Evolutionary conservation across 164 flowering plant species (phyloP), one percentile per base, ranked within the genome.

Genomic region (Stephania yunnanensis): DNA sequence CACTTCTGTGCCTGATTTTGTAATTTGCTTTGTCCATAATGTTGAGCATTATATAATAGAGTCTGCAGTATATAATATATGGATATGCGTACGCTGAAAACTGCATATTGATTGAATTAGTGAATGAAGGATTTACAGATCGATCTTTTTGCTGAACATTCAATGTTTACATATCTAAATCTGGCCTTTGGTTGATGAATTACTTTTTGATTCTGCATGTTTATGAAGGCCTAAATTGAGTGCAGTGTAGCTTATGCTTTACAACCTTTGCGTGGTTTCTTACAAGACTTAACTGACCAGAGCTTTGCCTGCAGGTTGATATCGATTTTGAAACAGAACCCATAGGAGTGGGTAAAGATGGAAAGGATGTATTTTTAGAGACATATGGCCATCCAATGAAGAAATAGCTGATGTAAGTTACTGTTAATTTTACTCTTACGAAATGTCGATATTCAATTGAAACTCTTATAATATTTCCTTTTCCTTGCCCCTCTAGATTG

Each of bases 281-380:
- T 10, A 20, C 55, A 29, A 7, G 20, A 44, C n/a, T 67, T 44
- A 13, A 55, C 68, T 77, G 4, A 71, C 45, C 55, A 10, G 19
- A 20, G 48, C 12, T 19, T 46, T 17, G 46, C 8, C 72, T 80
- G 73, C 86, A 94, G 98, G 98, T 94, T 81, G 88, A 92, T 80
- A 92, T 94, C 78, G 95, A 94, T 83, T 94, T 92, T 80, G 89
- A 92, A 9, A 92, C 85, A 78, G 93, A 94, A 78, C 96, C 98
- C 25, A 88, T 94, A 79, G 98, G 98, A 42, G 88, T 75, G 7
- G 88, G 91, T 36, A 91, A 92, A 81, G 93, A 94, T 83, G 98
- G 98, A 19, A 91, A 90, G 77, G 79, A 78, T 46, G 83, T 94
- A 67, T 94, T 81, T 72, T 92, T 84, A 88, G 76, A 86, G 97